Percentiles rank a stretch among this genome's conserved stretches.
Conservation (phyloP, 202 grass and related monocot species). For the Musa balbisiana region DNA sequence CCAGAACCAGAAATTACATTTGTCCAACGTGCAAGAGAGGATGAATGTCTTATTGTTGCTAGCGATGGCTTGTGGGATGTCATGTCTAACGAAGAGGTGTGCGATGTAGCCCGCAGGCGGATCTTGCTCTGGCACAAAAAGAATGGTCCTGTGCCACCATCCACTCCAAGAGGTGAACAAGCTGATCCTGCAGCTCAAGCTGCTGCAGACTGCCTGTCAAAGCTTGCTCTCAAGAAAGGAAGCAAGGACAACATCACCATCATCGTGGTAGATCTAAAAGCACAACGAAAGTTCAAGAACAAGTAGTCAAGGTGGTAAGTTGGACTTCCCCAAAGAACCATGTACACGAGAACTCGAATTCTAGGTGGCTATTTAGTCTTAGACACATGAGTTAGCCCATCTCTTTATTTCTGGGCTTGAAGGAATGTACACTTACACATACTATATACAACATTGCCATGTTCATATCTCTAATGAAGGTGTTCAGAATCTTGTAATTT, state of each 20-base stretch:
- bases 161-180: slow-evolving; percentile 27
- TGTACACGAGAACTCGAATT: slow-evolving; percentile 2
- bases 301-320: slow-evolving; percentile 37
- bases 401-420: slow-evolving; percentile 30
- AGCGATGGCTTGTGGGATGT: slow-evolving; percentile 93
- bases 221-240: slow-evolving; percentile 77
- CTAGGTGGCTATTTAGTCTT: slow-evolving; percentile 7
- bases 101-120: slow-evolving; percentile 69
- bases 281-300: slow-evolving; percentile 81
- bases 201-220: slow-evolving; percentile 71
- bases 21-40: slow-evolving; percentile 72
- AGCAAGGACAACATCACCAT: slow-evolving; percentile 93
- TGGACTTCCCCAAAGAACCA: slow-evolving; percentile 9
- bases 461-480: slow-evolving; percentile 16
- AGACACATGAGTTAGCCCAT: slow-evolving; percentile 31
- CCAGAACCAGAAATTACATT: slow-evolving; percentile 79
- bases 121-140: slow-evolving; percentile 88
- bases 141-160: slow-evolving; percentile 34
- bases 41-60: slow-evolving; percentile 85
- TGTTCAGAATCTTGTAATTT: slow-evolving; percentile 34
- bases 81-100: slow-evolving; percentile 84
- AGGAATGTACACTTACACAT: slow-evolving; percentile 40
- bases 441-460: slow-evolving; percentile 30
- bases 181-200: slow-evolving; percentile 74
- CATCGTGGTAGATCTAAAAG: slow-evolving; percentile 80